Percentiles rank a stretch among this genome's conserved stretches.
phyloP scores from a whole-genome alignment of 495 filamentous ascomycete genomes.

The Alectoria sarmentosa region DNA sequence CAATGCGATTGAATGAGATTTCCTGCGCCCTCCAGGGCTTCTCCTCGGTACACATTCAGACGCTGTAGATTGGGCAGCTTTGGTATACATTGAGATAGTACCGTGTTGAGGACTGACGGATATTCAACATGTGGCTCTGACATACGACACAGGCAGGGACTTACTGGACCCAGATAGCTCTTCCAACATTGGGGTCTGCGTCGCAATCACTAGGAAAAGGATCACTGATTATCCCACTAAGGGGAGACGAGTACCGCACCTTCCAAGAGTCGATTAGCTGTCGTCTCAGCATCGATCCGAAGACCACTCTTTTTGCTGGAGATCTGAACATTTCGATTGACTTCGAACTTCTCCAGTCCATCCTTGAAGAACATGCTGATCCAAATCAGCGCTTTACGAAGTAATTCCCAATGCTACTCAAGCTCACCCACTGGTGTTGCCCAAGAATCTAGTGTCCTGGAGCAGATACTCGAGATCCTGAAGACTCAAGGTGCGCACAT shows the following conservation, averaged over 20 bases:
- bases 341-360: conserved; percentile 33
- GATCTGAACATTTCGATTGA: conserved; percentile 15
- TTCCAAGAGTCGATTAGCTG: conserved; percentile 37
- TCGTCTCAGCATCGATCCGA: conserved; percentile 26
- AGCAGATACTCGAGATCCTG: conserved; percentile 53
- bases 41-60: conserved; percentile 52
- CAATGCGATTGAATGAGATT: conserved; percentile 51
- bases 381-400: not conserved
- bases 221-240: not conserved
- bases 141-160: conserved; percentile 27
- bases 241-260: conserved; percentile 20
- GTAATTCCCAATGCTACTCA: not conserved
- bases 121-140: conserved; percentile 26
- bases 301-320: conserved; percentile 11
- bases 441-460: conserved; percentile 38
- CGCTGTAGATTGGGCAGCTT: conserved; percentile 38
- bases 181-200: conserved; percentile 46
- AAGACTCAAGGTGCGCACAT: conserved; percentile 56
- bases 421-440: conserved; percentile 34
- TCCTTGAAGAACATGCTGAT: conserved; percentile 44
- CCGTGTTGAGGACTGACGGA: conserved; percentile 16
- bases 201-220: conserved; percentile 36
- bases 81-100: conserved; percentile 41
- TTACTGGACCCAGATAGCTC: conserved; percentile 41
- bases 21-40: conserved; percentile 46